phyloP scores from a whole-genome alignment of 176 grass and related monocot genomes.

The Oryza punctata region DNA sequence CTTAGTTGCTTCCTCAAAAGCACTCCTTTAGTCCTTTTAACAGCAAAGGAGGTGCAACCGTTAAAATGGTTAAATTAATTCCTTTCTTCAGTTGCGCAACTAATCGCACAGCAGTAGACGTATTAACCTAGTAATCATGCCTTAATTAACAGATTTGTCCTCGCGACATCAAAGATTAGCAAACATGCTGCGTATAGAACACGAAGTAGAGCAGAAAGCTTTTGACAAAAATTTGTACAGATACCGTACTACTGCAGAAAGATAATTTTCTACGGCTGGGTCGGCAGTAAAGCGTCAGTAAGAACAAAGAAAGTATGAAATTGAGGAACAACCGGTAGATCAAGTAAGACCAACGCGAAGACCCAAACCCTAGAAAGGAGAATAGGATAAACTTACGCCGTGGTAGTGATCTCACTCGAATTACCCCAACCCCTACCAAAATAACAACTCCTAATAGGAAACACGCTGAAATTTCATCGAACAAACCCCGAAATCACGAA shows the following conservation, averaged over 20 bases:
- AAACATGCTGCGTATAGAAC: neutral
- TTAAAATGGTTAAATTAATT: conserved; percentile 1
- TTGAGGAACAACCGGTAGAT: neutral
- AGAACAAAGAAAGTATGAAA: neutral
- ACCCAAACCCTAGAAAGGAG: neutral
- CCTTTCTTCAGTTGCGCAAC: neutral
- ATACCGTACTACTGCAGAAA: neutral
- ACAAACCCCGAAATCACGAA: neutral
- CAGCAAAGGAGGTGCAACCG: conserved; percentile 19
- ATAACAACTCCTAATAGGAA: neutral
- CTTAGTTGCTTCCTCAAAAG: conserved; percentile 29
- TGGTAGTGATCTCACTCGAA: neutral
- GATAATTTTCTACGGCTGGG: neutral
- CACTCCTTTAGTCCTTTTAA: conserved; percentile 39
- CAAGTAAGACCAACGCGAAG: neutral
- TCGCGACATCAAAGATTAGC: neutral
- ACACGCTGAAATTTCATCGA: neutral
- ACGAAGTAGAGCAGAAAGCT: neutral
- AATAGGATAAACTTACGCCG: neutral
- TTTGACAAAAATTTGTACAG: neutral
- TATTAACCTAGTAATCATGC: neutral
- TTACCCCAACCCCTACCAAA: neutral
- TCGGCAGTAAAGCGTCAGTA: neutral
- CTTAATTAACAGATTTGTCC: neutral
- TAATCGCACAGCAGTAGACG: conserved; percentile 11